Evolutionary conservation across 2,329 filamentous ascomycete genomes (phyloP).

Genomic region (Alternaria triticimaculans): DNA sequence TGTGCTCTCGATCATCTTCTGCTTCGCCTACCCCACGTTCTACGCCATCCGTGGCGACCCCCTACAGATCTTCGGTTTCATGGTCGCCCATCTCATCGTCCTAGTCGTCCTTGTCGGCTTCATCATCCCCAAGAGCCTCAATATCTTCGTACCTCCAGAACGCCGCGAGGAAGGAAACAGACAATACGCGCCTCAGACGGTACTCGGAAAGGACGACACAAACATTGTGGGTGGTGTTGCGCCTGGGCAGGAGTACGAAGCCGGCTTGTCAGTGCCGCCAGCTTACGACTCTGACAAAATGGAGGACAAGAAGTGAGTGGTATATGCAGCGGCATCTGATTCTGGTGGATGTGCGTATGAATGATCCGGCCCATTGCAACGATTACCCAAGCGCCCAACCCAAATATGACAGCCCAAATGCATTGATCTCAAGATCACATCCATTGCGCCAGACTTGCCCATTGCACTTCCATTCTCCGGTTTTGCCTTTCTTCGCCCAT

Average conservation of each 20-base stretch:
- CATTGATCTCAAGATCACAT: not conserved
- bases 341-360: not conserved
- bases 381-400: not conserved
- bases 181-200: not conserved
- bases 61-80: conserved; percentile 8
- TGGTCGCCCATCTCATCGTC: conserved; percentile 52
- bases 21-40: conserved; percentile 7
- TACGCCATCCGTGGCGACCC: not conserved
- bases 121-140: conserved; percentile 38
- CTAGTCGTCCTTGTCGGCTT: conserved; percentile 55
- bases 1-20: conserved; percentile 8
- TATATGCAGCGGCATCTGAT: not conserved
- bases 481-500: not conserved
- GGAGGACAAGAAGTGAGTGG: not conserved
- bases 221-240: not conserved
- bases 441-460: not conserved
- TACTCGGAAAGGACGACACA: conserved; percentile 1
- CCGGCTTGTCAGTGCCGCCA: not conserved
- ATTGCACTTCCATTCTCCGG: not conserved
- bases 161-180: conserved; percentile 1
- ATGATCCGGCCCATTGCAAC: not conserved
- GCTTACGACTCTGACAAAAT: not conserved
- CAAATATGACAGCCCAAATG: not conserved
- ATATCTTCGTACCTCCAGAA: not conserved
- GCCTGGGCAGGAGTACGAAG: not conserved